These are phyloP conservation scores for Centella asiatica DNA, from an alignment of 129 eudicot species.

Conservation along the genomic window DNA sequence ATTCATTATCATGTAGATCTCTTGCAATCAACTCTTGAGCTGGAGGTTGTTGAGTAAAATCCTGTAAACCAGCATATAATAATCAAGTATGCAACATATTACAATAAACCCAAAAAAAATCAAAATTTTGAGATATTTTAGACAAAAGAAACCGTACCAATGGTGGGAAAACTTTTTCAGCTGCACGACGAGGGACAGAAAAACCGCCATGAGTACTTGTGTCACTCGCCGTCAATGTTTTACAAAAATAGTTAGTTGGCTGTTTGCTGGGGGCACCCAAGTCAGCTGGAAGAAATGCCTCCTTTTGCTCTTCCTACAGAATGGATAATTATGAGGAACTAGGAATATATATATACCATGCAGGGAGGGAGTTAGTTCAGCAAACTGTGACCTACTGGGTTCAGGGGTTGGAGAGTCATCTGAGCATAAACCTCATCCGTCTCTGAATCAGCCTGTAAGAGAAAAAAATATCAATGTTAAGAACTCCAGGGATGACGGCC, in stretches of 20 bases:
- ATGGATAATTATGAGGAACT: not conserved
- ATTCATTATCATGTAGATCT: conserved; percentile 87
- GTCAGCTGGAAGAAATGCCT: conserved; percentile 70
- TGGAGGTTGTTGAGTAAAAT: conserved; percentile 86
- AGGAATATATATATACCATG: not conserved
- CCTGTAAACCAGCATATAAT: conserved; percentile 33
- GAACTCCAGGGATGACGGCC: not conserved
- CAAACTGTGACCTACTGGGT: conserved; percentile 40
- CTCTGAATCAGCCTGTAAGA: conserved; percentile 80
- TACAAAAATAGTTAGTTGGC: conserved; percentile 87
- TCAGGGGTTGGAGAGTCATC: conserved; percentile 84
- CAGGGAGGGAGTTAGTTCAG: not conserved
- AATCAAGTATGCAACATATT: not conserved
- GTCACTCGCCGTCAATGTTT: conserved; percentile 90
- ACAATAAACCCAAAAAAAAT: not conserved
- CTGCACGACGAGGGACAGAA: conserved; percentile 94
- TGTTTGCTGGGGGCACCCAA: conserved; percentile 72
- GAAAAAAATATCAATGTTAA: conserved; percentile 1
- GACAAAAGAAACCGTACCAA: conserved; percentile 34
- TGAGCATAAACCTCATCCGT: conserved; percentile 94
- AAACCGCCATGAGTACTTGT: conserved; percentile 97
- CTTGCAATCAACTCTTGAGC: conserved; percentile 67
- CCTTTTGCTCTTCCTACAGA: conserved; percentile 81
- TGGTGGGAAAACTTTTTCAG: conserved; percentile 92
- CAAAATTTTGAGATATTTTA: not conserved